Evolutionary conservation across 495 filamentous ascomycete species (phyloP).

Genomic region (Podospora conica): DNA sequence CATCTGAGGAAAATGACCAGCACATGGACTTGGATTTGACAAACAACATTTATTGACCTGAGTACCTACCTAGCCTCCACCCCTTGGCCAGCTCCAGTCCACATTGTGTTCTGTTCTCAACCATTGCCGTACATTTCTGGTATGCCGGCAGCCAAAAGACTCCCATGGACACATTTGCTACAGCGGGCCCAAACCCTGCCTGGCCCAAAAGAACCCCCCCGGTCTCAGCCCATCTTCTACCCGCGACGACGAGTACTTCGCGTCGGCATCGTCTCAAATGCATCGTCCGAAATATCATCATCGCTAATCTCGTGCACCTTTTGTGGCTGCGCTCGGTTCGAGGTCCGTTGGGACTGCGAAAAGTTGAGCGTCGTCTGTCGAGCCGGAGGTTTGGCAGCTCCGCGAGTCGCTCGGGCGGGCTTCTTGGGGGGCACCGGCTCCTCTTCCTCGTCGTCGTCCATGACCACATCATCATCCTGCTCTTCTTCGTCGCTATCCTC

Average conservation of each 20-base stretch:
- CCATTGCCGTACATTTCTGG: not conserved
- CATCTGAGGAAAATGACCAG: no score
- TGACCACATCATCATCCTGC: slow-evolving; percentile 56
- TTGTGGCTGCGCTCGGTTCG: slow-evolving; percentile 42
- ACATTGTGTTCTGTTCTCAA: not conserved
- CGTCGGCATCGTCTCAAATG: slow-evolving; percentile 58
- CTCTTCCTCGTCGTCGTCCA: slow-evolving; percentile 58
- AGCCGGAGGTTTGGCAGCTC: slow-evolving; percentile 29
- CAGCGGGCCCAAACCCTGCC: not conserved
- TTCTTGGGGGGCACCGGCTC: slow-evolving; percentile 27
- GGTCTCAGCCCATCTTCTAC: not conserved
- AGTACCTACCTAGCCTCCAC: no score
- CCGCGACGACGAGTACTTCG: slow-evolving; percentile 20
- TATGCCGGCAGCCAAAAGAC: not conserved
- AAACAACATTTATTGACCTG: no score
- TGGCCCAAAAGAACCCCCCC: not conserved
- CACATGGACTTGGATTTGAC: no score
- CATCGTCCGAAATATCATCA: slow-evolving; percentile 76
- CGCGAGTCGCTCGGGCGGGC: slow-evolving; percentile 35
- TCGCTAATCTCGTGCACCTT: slow-evolving; percentile 58
- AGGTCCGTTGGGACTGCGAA: slow-evolving; percentile 33
- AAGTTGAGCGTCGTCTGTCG: slow-evolving; percentile 73
- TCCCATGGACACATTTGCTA: not conserved
- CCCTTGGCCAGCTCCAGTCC: not conserved
- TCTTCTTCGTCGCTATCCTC: slow-evolving; percentile 54